A percentile compares a stretch with the other conserved stretches of the same genome.
Evolutionary conservation across 495 filamentous ascomycete species (phyloP).

Genomic region (Xylaria palmicola): DNA sequence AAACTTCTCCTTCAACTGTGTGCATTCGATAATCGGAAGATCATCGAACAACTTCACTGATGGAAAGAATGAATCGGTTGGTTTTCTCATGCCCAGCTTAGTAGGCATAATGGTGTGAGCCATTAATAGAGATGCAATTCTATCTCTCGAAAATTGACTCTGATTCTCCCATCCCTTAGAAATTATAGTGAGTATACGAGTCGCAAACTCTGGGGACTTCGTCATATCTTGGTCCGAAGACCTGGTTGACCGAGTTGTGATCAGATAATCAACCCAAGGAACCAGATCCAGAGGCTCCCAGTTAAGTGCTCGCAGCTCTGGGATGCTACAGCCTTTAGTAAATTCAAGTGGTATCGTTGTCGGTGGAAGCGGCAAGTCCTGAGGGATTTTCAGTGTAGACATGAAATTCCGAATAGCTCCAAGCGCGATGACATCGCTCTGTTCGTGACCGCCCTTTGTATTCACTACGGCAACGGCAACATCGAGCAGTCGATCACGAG

Average conservation of each 20-base stretch:
- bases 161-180: slow-evolving; percentile 87
- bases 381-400: slow-evolving; percentile 69
- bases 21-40: slow-evolving; percentile 75
- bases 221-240: slow-evolving; percentile 56
- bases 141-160: slow-evolving; percentile 61
- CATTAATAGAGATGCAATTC: slow-evolving; percentile 60
- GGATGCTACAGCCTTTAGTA: slow-evolving; percentile 51
- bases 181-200: slow-evolving; percentile 71
- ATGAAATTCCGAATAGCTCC: slow-evolving; percentile 72
- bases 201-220: slow-evolving; percentile 70
- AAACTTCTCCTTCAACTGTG: slow-evolving; percentile 85
- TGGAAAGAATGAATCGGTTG: slow-evolving; percentile 86
- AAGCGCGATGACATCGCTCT: slow-evolving; percentile 70
- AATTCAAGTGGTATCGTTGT: slow-evolving; percentile 79
- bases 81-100: slow-evolving; percentile 83
- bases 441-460: slow-evolving; percentile 57
- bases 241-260: slow-evolving; percentile 55
- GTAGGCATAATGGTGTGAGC: slow-evolving; percentile 81
- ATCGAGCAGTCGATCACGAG: slow-evolving; percentile 65
- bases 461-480: slow-evolving; percentile 77
- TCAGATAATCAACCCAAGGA: slow-evolving; percentile 78
- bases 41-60: slow-evolving; percentile 92
- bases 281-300: slow-evolving; percentile 81
- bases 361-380: slow-evolving; percentile 80
- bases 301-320: slow-evolving; percentile 70